Base-by-base conservation (phyloP, 1,139 yeast genomes). In the Zygotorulaspora mrakii region DNA sequence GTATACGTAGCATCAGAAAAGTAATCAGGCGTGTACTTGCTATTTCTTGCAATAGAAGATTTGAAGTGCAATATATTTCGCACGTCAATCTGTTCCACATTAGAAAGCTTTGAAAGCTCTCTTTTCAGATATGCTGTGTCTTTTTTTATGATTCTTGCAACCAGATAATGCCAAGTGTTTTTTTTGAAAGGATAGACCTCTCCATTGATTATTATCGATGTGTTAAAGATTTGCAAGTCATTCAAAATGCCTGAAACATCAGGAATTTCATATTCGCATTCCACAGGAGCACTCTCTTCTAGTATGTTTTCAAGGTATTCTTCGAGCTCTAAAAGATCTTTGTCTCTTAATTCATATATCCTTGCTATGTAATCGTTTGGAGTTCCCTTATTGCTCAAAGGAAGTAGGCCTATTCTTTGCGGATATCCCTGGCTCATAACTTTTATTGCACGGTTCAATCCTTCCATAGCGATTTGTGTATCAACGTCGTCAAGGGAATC, bases 391-490 rank as follows among this genome's bases (percentile, higher is more conserved):
- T 11, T 24, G 27, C 46, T 49, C 2, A 84, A 48, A 0, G 97
- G 95, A 17, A 91, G 65, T 2, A 91, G 48, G 3, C 96, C 98
- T 41, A 91, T 57, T 57, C 89, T 85, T 50, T 88, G 82, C 0
- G 96, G 88, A 12, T 84, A 69, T 1, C 79, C 78, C 29, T 76
- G 71, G 20, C 74, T 68, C 18, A 78, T 59, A 13, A 84, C 70
- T n/a, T 46, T 44, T 6, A 61, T 25, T 1, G 77, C 65, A 25
- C 74, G 70, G 1, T 79, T 56, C 29, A 78, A 59, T 3, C 78
- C 70, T 31, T 72, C 66, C 22, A 80, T 61, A 1, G 73, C 74
- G 18, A 67, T 61, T 45, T 73, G 53, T 1, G 70, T 71, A 24
- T 67, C 61, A 44, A 73, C 53, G 57, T 79, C 77, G 1, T 67